These are phyloP conservation scores for Cornus kousa DNA, from an alignment of 148 eudicot genomes.

Conservation along the genomic window DNA sequence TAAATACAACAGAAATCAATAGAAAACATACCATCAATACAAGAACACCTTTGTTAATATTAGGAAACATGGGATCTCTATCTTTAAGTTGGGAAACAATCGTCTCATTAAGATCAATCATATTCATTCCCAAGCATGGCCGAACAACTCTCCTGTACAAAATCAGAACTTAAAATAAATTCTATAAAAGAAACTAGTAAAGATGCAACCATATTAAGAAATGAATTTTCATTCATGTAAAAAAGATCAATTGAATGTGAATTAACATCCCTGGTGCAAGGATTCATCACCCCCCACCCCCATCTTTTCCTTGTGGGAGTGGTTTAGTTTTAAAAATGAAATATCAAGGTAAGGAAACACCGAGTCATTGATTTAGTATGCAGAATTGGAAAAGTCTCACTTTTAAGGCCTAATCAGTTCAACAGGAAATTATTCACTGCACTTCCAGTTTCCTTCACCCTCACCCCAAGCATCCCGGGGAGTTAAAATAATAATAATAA, in stretches of 20 bases:
- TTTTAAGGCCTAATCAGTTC: no score
- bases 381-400: no score
- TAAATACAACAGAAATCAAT: background rate
- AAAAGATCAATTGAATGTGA: background rate
- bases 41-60: slow-evolving; percentile 34
- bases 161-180: background rate
- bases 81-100: slow-evolving; percentile 39
- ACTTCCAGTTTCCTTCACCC: no score
- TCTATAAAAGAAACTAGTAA: background rate
- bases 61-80: slow-evolving; percentile 30
- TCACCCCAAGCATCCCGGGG: no score
- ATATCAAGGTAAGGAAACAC: no score
- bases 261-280: no score
- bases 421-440: no score
- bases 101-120: slow-evolving; percentile 43
- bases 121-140: slow-evolving; percentile 45
- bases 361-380: no score
- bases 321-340: background rate
- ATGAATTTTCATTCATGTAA: background rate
- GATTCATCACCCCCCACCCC: background rate
- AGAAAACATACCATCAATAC: slow-evolving; percentile 32
- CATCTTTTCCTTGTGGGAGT: background rate
- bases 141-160: slow-evolving; percentile 42
- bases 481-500: no score
- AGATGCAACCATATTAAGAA: background rate